phyloP scores from a whole-genome alignment of 805 yeast species.

The Saturnispora sanitii region DNA sequence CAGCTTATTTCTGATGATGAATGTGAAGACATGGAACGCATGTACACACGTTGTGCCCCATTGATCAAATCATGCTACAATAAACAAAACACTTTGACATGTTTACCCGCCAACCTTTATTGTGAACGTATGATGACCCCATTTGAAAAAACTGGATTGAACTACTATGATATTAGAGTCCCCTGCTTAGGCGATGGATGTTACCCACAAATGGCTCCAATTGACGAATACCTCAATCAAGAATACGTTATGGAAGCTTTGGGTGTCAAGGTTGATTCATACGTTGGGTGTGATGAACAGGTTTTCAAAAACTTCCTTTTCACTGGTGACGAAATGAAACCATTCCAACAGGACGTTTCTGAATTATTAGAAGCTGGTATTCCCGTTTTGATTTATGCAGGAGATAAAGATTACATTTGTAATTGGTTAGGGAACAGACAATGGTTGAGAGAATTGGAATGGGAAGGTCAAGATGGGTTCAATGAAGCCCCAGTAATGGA shows the following conservation, averaged over 20 bases:
- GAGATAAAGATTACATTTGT: conserved; percentile 93
- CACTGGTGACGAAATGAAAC: conserved; percentile 89
- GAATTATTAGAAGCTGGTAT: conserved; percentile 60
- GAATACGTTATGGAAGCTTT: conserved; percentile 69
- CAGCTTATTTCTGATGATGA: conserved; percentile 69
- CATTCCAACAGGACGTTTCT: conserved; percentile 68
- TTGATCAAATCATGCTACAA: conserved; percentile 74
- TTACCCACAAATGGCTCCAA: conserved; percentile 66
- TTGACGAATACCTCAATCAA: conserved; percentile 69
- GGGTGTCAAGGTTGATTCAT: conserved; percentile 83
- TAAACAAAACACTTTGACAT: conserved; percentile 64
- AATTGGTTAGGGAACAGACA: conserved; percentile 93
- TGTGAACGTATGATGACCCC: conserved; percentile 83
- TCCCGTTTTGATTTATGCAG: conserved; percentile 87
- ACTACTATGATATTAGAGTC: conserved; percentile 82
- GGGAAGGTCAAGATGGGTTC: conserved; percentile 17
- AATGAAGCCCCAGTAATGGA: conserved; percentile 14
- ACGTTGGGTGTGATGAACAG: conserved; percentile 66
- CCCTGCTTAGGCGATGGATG: conserved; percentile 65
- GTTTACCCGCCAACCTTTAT: conserved; percentile 86
- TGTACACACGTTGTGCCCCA: conserved; percentile 68
- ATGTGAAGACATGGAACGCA: conserved; percentile 58
- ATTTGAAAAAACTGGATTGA: conserved; percentile 75
- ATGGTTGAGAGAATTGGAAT: conserved; percentile 66
- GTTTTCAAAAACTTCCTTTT: conserved; percentile 72